A percentile compares a stretch with the other conserved stretches of the same genome.
phyloP scores from a whole-genome alignment of 257 asterid species.

The Jaltomata sinuosa region DNA sequence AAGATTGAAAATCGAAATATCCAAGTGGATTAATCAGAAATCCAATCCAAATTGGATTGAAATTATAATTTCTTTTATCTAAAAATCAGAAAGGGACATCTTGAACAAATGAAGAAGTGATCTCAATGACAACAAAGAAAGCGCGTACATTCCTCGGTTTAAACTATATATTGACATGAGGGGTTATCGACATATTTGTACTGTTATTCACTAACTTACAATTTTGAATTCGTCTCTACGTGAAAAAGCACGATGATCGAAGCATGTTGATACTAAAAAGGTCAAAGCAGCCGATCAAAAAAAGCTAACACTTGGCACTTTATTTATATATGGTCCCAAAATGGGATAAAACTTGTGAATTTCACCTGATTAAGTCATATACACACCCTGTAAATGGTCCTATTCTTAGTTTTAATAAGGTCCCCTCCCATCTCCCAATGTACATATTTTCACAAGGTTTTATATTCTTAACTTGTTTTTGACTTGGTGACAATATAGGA shows the following conservation, averaged over 20 bases:
- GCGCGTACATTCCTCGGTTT: not conserved
- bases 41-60: no score
- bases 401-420: not conserved
- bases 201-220: not conserved
- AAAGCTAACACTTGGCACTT: not conserved
- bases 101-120: not conserved
- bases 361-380: not conserved
- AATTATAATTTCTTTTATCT: no score
- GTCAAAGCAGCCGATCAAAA: not conserved
- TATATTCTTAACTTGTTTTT: not conserved
- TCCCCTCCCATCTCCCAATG: not conserved
- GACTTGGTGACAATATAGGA: not conserved
- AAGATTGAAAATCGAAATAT: not conserved
- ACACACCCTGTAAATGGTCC: not conserved
- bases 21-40: no score
- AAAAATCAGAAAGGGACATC: not conserved
- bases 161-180: not conserved
- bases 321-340: not conserved
- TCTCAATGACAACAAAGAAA: not conserved
- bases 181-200: no score
- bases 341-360: not conserved
- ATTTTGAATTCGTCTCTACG: not conserved
- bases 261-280: not conserved
- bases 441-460: not conserved
- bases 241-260: not conserved